A percentile compares a stretch with the other conserved stretches of the same genome.
phyloP scores from a whole-genome alignment of 352 stramenopile genomes.

The Phytopythium litorale region DNA sequence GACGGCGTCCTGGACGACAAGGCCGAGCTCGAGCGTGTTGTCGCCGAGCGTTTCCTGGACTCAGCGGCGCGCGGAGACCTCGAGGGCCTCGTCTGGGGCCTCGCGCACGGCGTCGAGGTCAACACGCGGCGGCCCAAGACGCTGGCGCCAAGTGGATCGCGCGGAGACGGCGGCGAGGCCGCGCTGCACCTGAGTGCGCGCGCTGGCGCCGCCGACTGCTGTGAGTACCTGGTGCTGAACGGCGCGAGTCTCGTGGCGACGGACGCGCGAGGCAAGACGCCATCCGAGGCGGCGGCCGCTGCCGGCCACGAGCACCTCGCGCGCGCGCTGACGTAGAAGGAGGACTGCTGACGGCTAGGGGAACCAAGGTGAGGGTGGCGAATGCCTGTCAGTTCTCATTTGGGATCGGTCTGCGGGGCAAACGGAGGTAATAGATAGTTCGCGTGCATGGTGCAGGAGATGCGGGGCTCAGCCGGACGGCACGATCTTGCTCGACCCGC shows the following conservation, averaged over 20 bases:
- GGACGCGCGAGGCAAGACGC: slow-evolving; percentile 43
- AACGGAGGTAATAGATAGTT: slow-evolving; percentile 8
- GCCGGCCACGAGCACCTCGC: slow-evolving; percentile 62
- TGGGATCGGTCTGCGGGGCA: not conserved
- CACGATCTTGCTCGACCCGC: slow-evolving; percentile 26
- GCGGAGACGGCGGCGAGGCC: slow-evolving; percentile 39
- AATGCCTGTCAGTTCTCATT: not conserved
- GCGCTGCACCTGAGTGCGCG: slow-evolving; percentile 54
- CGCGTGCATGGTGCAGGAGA: slow-evolving; percentile 10
- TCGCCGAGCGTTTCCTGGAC: slow-evolving; percentile 44
- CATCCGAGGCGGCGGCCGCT: slow-evolving; percentile 57
- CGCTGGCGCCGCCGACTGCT: slow-evolving; percentile 35
- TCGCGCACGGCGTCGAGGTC: slow-evolving; percentile 79
- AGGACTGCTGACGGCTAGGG: not conserved
- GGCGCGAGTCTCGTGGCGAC: slow-evolving; percentile 58
- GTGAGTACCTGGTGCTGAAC: slow-evolving; percentile 80
- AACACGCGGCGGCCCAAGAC: slow-evolving; percentile 28
- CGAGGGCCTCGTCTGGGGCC: slow-evolving; percentile 65
- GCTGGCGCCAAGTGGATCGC: slow-evolving; percentile 5
- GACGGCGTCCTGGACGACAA: not conserved
- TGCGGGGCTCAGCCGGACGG: slow-evolving; percentile 30
- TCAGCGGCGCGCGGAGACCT: slow-evolving; percentile 37
- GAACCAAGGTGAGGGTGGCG: not conserved
- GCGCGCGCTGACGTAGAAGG: slow-evolving; percentile 58
- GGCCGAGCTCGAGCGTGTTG: slow-evolving; percentile 14